Percentiles rank a stretch among this genome's conserved stretches.
Conservation (phyloP, 108 stramenopile species). For the Cylindrotheca fusiformis region DNA sequence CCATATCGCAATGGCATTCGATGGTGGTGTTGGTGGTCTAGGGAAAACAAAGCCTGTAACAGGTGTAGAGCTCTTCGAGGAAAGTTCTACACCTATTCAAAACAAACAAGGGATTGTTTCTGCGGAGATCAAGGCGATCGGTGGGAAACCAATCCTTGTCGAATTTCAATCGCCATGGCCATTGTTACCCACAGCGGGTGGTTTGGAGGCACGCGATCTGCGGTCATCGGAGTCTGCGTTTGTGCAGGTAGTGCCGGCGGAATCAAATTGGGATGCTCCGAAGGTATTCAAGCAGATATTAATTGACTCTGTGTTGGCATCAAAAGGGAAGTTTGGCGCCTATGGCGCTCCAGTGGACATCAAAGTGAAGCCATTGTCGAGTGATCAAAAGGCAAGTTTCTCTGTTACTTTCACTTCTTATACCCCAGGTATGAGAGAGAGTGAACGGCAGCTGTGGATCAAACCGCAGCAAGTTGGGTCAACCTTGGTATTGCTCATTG, state of each 20-base stretch:
- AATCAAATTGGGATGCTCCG: constrained; percentile 4
- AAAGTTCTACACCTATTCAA: constrained; percentile 31
- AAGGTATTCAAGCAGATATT: constrained; percentile 36
- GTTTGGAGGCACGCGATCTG: constrained; percentile 74
- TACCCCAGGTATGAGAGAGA: constrained; percentile 81
- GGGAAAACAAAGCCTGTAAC: constrained; percentile 84
- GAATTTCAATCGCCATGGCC: constrained; percentile 55
- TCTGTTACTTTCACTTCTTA: constrained; percentile 63
- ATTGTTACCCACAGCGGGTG: constrained; percentile 48
- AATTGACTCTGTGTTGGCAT: constrained; percentile 41
- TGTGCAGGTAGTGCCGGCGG: constrained; percentile 55
- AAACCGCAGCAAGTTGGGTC: constrained; percentile 33
- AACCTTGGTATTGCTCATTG: constrained; percentile 49
- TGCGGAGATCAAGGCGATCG: constrained; percentile 26
- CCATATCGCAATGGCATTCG: not conserved
- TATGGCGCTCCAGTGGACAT: constrained; percentile 69
- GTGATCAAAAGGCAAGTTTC: constrained; percentile 24
- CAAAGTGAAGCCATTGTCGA: constrained; percentile 33
- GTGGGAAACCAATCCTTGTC: constrained; percentile 37
- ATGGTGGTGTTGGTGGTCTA: constrained; percentile 47
- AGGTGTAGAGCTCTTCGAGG: constrained; percentile 60
- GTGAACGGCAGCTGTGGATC: constrained; percentile 66
- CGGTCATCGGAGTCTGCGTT: constrained; percentile 67
- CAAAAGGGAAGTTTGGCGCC: constrained; percentile 64
- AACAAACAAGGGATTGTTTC: constrained; percentile 34